Percentiles rank a stretch among this genome's conserved stretches.
Conservation (phyloP, 2,329 filamentous ascomycete species). For the Cryoendolithus antarcticus region DNA sequence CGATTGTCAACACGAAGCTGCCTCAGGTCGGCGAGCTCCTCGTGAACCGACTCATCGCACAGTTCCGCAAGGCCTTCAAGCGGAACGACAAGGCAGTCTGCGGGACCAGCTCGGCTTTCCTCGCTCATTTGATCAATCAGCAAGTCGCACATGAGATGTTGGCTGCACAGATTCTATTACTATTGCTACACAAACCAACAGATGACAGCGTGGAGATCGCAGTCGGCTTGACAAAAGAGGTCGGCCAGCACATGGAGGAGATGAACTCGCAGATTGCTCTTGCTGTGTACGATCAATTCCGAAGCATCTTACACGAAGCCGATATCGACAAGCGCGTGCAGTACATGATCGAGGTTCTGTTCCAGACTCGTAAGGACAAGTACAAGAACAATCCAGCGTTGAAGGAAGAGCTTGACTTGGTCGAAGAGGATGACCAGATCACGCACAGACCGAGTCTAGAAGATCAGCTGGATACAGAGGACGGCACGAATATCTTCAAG, state of each 20-base stretch:
- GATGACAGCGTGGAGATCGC: conserved; percentile 98
- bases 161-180: conserved; percentile 78
- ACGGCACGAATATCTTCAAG: conserved; percentile 90
- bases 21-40: conserved; percentile 89
- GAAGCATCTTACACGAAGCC: conserved; percentile 88
- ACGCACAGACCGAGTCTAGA: conserved; percentile 77
- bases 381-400: conserved; percentile 91
- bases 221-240: conserved; percentile 81
- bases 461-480: conserved; percentile 72
- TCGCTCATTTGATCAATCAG: conserved; percentile 90
- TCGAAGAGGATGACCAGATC: conserved; percentile 97
- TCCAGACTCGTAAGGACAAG: conserved; percentile 89
- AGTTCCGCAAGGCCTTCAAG: conserved; percentile 92
- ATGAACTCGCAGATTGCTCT: conserved; percentile 83
- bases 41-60: conserved; percentile 70
- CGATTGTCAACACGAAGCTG: conserved; percentile 94
- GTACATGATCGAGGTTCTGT: conserved; percentile 97
- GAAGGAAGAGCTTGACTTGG: conserved; percentile 83
- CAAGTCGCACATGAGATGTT: conserved; percentile 92
- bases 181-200: conserved; percentile 89
- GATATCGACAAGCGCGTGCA: conserved; percentile 97
- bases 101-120: conserved; percentile 81
- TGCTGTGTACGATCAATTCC: conserved; percentile 89
- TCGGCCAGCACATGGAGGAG: conserved; percentile 87
- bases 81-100: conserved; percentile 96